Evolutionary conservation across 23 red algal species (phyloP).

Genomic region (Gracilaria caudata): DNA sequence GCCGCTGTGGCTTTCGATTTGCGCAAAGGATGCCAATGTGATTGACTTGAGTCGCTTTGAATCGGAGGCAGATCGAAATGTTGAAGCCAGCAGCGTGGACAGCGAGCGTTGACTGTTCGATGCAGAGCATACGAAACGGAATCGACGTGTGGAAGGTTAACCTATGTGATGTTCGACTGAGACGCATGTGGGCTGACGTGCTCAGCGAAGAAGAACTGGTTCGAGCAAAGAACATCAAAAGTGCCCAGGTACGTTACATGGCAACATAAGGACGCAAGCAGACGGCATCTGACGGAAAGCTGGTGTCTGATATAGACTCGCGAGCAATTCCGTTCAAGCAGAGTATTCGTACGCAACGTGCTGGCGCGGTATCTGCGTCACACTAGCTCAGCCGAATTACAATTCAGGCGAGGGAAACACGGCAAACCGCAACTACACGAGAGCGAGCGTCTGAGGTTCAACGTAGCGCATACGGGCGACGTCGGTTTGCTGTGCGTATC

Average conservation of each 20-base stretch:
- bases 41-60: neutral
- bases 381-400: neutral
- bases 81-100: conserved; percentile 6
- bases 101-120: neutral
- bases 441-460: conserved; percentile 8
- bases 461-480: conserved; percentile 41
- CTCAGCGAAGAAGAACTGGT: conserved; percentile 4
- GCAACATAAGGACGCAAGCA: neutral
- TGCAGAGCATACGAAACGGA: neutral
- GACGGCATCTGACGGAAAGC: neutral
- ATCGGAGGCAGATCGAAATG: neutral
- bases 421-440: conserved; percentile 30
- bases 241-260: neutral
- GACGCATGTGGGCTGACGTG: neutral
- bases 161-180: conserved; percentile 16
- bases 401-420: neutral
- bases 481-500: conserved; percentile 25
- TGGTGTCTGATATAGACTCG: neutral
- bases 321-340: conserved; percentile 2
- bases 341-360: conserved; percentile 43
- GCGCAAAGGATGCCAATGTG: neutral
- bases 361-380: conserved; percentile 44
- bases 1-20: neutral
- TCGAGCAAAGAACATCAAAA: neutral
- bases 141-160: conserved; percentile 19